Base-by-base conservation (phyloP, 2,329 filamentous ascomycete genomes). In the Colletotrichum destructivum region DNA sequence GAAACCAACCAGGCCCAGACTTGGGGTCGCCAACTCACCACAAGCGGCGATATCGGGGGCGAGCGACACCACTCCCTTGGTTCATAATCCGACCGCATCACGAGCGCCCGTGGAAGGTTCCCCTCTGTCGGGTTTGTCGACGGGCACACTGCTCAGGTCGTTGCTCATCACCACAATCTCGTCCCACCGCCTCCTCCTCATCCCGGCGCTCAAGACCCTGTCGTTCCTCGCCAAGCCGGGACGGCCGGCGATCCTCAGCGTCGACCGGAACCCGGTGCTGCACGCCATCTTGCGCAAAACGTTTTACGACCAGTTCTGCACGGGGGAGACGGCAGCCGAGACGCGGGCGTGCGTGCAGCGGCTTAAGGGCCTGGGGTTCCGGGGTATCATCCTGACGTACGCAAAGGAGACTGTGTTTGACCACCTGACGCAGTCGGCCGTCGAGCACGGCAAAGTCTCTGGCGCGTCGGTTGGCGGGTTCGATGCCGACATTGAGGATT, bases 361-460 rank as follows among this genome's bases (percentile, higher is more conserved):
- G n/a, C 75, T 88, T 35, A 82, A 85, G 59, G 77, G 81, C 9
- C 81, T 89, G 60, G 88, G 88, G 0, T 89, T 88, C 75, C 80
- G 83, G 16, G 88, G 88, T 4, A 84, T 88, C n/a, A 88, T 90
- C 12, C 82, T 90, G 15, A 88, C 89, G 63, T 89, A 88, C 71
- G 88, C 88, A 2, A 79, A 79, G 12, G 82, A 83, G 64, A 83
- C 82, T 7, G 78, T 84, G 0, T 83, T 84, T 44, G 83, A 86
- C 60, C 77, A 82, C 44, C 78, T 78, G 8, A 79, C 78, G 5
- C 76, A 79, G 54, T 69, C 69, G 1, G 52, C 69, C 6, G 52
- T 69, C 16, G 69, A 72, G 60, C 66, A 68, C 9, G 65, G 69
- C 6, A 18, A 67, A 71, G 47, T 54, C 4, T 21, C 63, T 1